These are phyloP conservation scores for Lentinula edodes DNA, from an alignment of 768 basidiomycete species.

Conservation along the genomic window DNA sequence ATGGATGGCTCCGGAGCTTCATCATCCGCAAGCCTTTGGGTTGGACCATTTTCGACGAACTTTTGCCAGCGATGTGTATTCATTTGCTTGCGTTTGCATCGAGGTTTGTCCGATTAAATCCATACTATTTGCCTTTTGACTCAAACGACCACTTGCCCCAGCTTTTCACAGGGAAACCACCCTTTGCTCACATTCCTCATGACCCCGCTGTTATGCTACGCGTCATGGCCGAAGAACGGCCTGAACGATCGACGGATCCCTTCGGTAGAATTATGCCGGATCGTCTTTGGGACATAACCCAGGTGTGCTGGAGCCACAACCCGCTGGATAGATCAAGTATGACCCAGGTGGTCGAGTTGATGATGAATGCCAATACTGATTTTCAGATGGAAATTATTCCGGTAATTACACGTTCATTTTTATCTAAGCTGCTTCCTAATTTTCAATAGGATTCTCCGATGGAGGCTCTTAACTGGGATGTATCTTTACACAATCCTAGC, in stretches of 20 bases:
- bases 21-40: conserved; percentile 22
- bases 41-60: conserved; percentile 18
- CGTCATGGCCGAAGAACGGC: conserved; percentile 15
- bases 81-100: conserved; percentile 27
- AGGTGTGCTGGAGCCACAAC: conserved; percentile 7
- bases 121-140: neutral
- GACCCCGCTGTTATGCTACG: conserved; percentile 15
- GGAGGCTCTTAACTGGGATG: neutral
- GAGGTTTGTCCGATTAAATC: conserved; percentile 16
- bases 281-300: conserved; percentile 6
- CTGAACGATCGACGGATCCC: conserved; percentile 8
- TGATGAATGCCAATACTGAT: neutral
- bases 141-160: neutral
- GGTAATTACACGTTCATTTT: neutral
- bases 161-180: conserved; percentile 16
- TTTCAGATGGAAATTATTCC: neutral
- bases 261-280: conserved; percentile 3
- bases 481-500: neutral
- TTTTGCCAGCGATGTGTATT: conserved; percentile 24
- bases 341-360: neutral
- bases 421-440: neutral
- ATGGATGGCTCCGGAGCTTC: conserved; percentile 33
- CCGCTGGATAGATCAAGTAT: conserved; percentile 5
- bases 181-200: conserved; percentile 15
- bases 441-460: neutral